Base-by-base conservation (phyloP, 108 stramenopile genomes). In the Discostella pseudostelligera region DNA sequence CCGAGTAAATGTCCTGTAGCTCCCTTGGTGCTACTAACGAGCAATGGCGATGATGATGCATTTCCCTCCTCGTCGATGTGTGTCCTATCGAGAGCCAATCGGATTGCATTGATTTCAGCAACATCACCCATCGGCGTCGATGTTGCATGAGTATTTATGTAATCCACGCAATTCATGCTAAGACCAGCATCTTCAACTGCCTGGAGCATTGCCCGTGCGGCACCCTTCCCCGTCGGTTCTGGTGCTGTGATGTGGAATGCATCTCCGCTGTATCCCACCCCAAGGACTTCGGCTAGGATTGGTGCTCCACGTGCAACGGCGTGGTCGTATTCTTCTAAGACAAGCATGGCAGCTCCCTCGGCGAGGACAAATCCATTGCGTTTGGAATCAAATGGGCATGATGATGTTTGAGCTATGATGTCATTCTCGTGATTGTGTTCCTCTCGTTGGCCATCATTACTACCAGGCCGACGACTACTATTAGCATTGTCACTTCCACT, bases 121-220 rank as follows among this genome's bases (percentile, higher is more conserved):
- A 87, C 86, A 72, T 99, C 98, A 7, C 97, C 97, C 40, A 89
- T 70, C 1, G 98, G 97, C 2, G 98, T 99, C 2, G 90, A 91
- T 0, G 98, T 98, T n/a, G 96, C 96, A 69, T 98, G 98, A 8
- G 98, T 96, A 65, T 99, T 97, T 9, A 98, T 78, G 61, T 97
- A 97, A 37, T 77, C 96, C 14, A 99, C 77, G 26, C 64, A 67
- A 7, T 79, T 45, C 24, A 60, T 65, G 11, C 51, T 21, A 8
- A 69, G 37, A 14, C 48, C 85, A 13, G 78, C 74, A 48, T 74
- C 60, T 39, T 71, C 60, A 28, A 97, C 25, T 9, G 96, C 97
- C 58, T 84, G 76, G 19, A 28, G 37, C 94, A 97, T 97, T 46
- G 95, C 93, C 14, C 83, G 47, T 20, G 74, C 67, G 16, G 96